Evolutionary conservation across 2,329 filamentous ascomycete species (phyloP), one percentile per base, ranked within the genome.

Genomic region (Aureobasidium leucospermi): DNA sequence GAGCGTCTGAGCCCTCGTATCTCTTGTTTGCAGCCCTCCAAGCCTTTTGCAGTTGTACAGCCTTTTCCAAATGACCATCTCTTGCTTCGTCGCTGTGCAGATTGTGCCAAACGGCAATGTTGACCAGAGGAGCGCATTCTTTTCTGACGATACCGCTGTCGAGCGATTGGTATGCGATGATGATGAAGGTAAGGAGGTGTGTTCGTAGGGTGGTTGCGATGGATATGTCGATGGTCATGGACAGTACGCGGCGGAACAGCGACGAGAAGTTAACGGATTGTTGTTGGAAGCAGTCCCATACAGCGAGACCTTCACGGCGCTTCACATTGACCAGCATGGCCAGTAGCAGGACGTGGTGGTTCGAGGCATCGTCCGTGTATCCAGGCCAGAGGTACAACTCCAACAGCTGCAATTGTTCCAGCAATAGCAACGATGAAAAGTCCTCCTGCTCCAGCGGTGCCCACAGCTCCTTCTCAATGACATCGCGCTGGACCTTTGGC

Each of bases 331-430:
- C 83, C 67, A 99, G 86, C 63, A 96, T 75, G 15, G 88, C 88
- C 68, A 97, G 85, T 63, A 99, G 79, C 36, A 97, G 79, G 58
- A 96, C 87, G 72, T 99, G 93, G 68, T 91, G 87, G 72, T 99
- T 95, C 34, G 93, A 96, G 4, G 90, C 85, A 67, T 94, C 86
- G 64, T 96, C 89, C 11, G 83, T 85, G 71, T 95, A 99, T 55
- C 88, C 90, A 47, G 94, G 94, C 94, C 94, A 99, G 31, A 99
- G 81, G 70, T 96, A 97, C 69, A 90, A 88, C 73, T 99, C 94
- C 61, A 99, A 76, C 43, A 92, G 85, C 76, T 96, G 94, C 67
- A 97, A 75, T 66, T 91, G 93, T 75, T 99, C 94, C 59, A 99
- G 80, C 29, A 89, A 82, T 64, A 96, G 78, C 23, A 99, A 80